Evolutionary conservation across 2,329 filamentous ascomycete genomes (phyloP).

Genomic region (Sporothrix globosa): DNA sequence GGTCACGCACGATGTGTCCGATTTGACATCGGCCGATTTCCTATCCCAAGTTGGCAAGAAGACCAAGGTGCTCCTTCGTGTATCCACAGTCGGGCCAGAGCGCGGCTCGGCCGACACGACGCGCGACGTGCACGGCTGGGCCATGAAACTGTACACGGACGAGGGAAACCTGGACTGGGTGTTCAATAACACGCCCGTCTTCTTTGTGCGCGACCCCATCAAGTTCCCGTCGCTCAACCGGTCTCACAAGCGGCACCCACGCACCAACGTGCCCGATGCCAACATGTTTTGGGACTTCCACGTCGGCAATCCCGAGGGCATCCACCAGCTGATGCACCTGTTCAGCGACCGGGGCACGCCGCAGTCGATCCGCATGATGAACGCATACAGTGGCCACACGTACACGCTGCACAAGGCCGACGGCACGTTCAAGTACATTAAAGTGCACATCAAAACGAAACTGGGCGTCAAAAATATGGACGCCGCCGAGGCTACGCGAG

Average conservation of each 20-base stretch:
- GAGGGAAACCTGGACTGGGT: conserved; percentile 76
- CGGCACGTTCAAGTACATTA: conserved; percentile 67
- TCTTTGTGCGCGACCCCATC: conserved; percentile 73
- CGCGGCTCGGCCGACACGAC: conserved; percentile 76
- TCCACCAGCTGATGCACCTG: conserved; percentile 67
- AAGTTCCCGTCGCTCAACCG: conserved; percentile 78
- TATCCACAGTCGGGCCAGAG: conserved; percentile 75
- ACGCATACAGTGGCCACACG: conserved; percentile 69
- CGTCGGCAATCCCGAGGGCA: conserved; percentile 60
- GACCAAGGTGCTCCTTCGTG: conserved; percentile 69
- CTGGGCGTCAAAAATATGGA: conserved; percentile 64
- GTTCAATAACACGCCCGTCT: conserved; percentile 73
- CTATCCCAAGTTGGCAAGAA: conserved; percentile 40
- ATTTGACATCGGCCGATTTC: conserved; percentile 33
- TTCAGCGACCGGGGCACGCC: conserved; percentile 69
- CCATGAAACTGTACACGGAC: conserved; percentile 72
- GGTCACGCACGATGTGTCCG: conserved; percentile 36
- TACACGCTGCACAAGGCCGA: conserved; percentile 69
- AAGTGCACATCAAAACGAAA: conserved; percentile 66
- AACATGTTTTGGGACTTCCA: conserved; percentile 62
- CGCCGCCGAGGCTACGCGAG: conserved; percentile 58
- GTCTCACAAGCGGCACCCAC: conserved; percentile 75
- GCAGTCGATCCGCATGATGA: conserved; percentile 67
- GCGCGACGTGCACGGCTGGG: conserved; percentile 75
- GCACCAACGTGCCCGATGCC: conserved; percentile 70